These are phyloP conservation scores for Malassezia furfur DNA, from an alignment of 1,284 basidiomycete species.

Conservation along the genomic window DNA sequence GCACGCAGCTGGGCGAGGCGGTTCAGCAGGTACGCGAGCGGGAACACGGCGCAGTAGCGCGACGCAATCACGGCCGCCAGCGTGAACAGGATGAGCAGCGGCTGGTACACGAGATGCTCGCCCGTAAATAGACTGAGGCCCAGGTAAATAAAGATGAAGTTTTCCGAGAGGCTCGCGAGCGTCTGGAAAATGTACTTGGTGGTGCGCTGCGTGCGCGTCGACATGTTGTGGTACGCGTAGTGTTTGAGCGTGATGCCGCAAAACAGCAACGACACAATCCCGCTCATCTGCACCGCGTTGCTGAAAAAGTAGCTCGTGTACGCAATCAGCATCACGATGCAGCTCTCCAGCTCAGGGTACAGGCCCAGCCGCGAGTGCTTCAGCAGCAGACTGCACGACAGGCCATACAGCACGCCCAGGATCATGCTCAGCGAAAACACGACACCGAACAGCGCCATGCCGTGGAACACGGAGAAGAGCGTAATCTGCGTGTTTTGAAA, in stretches of 20 bases:
- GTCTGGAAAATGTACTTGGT: conserved; percentile 67
- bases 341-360: conserved; percentile 77
- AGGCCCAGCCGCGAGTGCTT: conserved; percentile 82
- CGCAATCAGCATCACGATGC: conserved; percentile 82
- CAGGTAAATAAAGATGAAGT: conserved; percentile 99
- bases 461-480: conserved; percentile 81
- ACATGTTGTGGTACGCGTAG: conserved; percentile 99
- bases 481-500: conserved; percentile 81
- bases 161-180: conserved; percentile 65
- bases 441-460: conserved; percentile 87
- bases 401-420: conserved; percentile 80
- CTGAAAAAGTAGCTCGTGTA: conserved; percentile 99
- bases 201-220: conserved; percentile 78
- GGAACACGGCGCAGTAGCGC: conserved; percentile 90
- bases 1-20: conserved; percentile 72
- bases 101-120: conserved; percentile 81
- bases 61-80: conserved; percentile 78
- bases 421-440: conserved; percentile 90
- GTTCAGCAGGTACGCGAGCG: conserved; percentile 90
- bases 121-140: conserved; percentile 89
- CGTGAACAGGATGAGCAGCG: conserved; percentile 66
- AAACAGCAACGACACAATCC: conserved; percentile 94
- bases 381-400: conserved; percentile 77
- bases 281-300: conserved; percentile 79
- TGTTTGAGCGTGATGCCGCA: conserved; percentile 99